Evolutionary conservation across 2,329 filamentous ascomycete species (phyloP).

Genomic region (Xylariaceae sp.): DNA sequence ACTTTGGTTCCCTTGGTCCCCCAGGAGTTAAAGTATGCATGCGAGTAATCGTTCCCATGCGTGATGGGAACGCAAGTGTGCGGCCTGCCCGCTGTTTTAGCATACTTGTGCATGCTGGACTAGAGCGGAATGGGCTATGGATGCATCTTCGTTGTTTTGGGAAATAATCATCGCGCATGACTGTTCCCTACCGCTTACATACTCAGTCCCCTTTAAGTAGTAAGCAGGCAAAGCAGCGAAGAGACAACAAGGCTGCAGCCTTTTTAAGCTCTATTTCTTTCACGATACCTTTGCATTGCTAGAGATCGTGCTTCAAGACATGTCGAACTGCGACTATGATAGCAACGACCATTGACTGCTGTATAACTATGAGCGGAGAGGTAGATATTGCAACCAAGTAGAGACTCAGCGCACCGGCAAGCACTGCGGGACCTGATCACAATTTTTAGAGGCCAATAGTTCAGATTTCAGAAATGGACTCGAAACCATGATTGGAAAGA

Average conservation of each 20-base stretch:
- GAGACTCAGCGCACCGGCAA: too few relatives aligned
- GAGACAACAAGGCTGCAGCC: slow-evolving; percentile 2
- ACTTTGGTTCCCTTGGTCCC: slow-evolving; percentile 10
- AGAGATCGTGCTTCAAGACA: too few relatives aligned
- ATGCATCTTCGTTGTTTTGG: neutral
- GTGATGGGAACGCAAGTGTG: neutral
- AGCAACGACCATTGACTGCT: too few relatives aligned
- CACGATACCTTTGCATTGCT: neutral
- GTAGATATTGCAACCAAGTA: too few relatives aligned
- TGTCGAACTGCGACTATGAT: too few relatives aligned
- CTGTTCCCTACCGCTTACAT: slow-evolving; percentile 2
- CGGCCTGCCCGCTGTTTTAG: neutral
- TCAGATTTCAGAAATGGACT: neutral
- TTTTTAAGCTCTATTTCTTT: neutral
- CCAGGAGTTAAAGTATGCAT: slow-evolving; percentile 4
- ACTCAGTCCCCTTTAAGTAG: neutral
- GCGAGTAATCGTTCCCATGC: slow-evolving; percentile 11
- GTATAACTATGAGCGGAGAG: too few relatives aligned
- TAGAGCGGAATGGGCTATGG: slow-evolving; percentile 1
- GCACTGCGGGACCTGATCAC: too few relatives aligned
- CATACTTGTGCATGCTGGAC: too few relatives aligned
- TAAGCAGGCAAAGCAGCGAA: neutral
- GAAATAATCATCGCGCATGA: neutral
- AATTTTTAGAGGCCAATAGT: slow-evolving; percentile 9
- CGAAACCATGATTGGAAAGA: neutral